Evolutionary conservation across 1,139 yeast genomes (phyloP), one percentile per base, ranked within the genome.

Genomic region (Schwanniomyces etchellsii): DNA sequence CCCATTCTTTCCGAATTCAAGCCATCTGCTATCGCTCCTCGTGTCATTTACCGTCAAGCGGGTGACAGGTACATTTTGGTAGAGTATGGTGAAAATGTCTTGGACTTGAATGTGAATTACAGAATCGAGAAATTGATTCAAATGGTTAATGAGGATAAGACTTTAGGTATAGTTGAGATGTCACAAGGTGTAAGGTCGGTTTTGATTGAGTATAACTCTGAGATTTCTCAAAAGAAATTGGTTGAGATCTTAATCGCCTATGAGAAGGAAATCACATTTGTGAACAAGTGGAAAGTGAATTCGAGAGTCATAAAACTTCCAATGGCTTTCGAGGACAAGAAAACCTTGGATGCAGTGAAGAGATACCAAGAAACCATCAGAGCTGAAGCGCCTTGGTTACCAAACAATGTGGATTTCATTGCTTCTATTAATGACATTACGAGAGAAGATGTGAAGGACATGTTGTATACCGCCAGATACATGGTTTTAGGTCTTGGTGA

Each of bases 171-270:
- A 36, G 77, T 84, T 37, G 97, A 91, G 57, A 85, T 91, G 95
- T 86, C 96, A 1, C 93, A 86, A 44, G 97, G 97, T 60, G 97
- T 91, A 22, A 73, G 97, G 51, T 89, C 97, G 5, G 96, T 89
- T 15, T 70, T 89, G 53, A 74, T 91, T 50, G 95, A 89, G 55
- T 91, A 64, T 52, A 77, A 84, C 50, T 81, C 81, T 28, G 57
- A 64, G 29, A 68, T 83, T 27, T 52, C 73, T 13, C 97, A 88
- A 60, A 38, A 60, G 26, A 65, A 69, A 9, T 62, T 89, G 32
- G 60, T 91, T 40, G 67, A 73, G 35, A 71, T 79, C 14, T 68
- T 91, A 47, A 60, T 78, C 37, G 74, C 84, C 1, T 80, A 81
- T 49, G 97, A 91, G 53, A 65, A 74, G 41, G 88, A 81, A 45